Evolutionary conservation across 2,329 filamentous ascomycete species (phyloP).

Genomic region (Fusarium hostae): DNA sequence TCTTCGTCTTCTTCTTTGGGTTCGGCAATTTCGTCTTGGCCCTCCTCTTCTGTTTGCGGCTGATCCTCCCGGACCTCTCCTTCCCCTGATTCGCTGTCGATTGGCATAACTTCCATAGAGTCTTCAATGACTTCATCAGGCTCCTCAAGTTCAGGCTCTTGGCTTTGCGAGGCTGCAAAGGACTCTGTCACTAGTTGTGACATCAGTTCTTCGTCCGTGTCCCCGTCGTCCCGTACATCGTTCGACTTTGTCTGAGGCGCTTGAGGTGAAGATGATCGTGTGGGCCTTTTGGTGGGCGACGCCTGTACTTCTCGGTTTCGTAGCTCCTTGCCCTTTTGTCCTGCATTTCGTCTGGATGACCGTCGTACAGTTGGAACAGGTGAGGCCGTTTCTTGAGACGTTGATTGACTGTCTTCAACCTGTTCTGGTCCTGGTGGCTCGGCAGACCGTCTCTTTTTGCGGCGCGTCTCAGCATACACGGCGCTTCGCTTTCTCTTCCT

Average conservation of each 20-base stretch:
- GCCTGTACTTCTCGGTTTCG: slow-evolving; percentile 18
- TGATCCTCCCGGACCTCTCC: not conserved
- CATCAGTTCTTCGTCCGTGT: slow-evolving; percentile 56
- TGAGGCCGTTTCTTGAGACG: slow-evolving; percentile 31
- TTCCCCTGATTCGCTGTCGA: slow-evolving; percentile 2
- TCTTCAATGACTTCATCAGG: slow-evolving; percentile 27
- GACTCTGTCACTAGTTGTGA: slow-evolving; percentile 56
- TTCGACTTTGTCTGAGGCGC: not conserved
- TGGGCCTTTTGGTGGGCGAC: slow-evolving; percentile 20
- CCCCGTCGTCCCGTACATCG: slow-evolving; percentile 41
- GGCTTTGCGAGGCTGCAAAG: slow-evolving; percentile 52
- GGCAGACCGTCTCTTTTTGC: slow-evolving; percentile 47
- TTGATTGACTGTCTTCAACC: slow-evolving; percentile 32
- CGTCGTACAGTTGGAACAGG: slow-evolving; percentile 36
- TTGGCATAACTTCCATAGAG: slow-evolving; percentile 36
- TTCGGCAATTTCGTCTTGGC: slow-evolving; percentile 6
- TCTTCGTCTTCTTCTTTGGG: slow-evolving; percentile 1
- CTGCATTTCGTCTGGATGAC: slow-evolving; percentile 41
- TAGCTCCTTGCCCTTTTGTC: slow-evolving; percentile 26
- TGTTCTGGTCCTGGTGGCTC: slow-evolving; percentile 29
- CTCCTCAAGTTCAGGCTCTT: slow-evolving; percentile 35
- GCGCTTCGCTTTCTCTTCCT: slow-evolving; percentile 47
- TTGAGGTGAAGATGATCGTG: slow-evolving; percentile 4
- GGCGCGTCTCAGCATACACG: slow-evolving; percentile 36
- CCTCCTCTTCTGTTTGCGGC: not conserved